Conservation (phyloP, 1,284 basidiomycete species). For the Rhodotorula sp. region DNA sequence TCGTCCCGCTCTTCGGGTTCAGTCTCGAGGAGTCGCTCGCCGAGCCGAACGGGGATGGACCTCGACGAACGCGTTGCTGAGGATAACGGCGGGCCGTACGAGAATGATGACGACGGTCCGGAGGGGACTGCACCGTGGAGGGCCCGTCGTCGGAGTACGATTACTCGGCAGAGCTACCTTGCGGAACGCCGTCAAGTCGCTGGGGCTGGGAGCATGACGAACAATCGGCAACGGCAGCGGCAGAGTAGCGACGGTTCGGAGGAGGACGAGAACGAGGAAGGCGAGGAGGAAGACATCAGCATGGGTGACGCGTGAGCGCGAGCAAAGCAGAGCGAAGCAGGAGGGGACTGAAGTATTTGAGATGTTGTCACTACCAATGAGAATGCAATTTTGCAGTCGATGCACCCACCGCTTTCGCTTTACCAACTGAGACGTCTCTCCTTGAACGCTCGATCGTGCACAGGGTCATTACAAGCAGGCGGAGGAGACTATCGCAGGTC, state of each 20-base stretch:
- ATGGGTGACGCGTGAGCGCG: conserved; percentile 3
- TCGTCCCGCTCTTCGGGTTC: neutral
- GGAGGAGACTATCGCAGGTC: neutral
- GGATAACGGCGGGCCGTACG: neutral
- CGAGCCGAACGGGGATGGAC: neutral
- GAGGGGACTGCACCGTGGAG: neutral
- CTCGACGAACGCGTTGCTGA: neutral
- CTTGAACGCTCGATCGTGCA: neutral
- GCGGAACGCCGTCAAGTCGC: neutral
- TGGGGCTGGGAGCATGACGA: neutral
- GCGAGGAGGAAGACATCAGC: conserved; percentile 30
- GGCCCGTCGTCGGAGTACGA: conserved; percentile 11
- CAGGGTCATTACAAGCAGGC: neutral
- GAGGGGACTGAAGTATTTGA: too few species aligned
- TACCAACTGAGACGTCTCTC: neutral
- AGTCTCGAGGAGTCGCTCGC: neutral
- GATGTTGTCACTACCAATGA: neutral
- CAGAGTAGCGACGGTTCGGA: neutral
- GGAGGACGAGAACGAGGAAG: conserved; percentile 1
- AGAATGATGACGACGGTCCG: neutral
- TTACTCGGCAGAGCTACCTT: conserved; percentile 27
- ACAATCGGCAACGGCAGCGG: neutral
- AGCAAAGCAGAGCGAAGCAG: too few species aligned
- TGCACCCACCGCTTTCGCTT: neutral
- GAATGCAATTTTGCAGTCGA: neutral